phyloP scores from a whole-genome alignment of 129 eudicot species.

The Tagetes erecta region DNA sequence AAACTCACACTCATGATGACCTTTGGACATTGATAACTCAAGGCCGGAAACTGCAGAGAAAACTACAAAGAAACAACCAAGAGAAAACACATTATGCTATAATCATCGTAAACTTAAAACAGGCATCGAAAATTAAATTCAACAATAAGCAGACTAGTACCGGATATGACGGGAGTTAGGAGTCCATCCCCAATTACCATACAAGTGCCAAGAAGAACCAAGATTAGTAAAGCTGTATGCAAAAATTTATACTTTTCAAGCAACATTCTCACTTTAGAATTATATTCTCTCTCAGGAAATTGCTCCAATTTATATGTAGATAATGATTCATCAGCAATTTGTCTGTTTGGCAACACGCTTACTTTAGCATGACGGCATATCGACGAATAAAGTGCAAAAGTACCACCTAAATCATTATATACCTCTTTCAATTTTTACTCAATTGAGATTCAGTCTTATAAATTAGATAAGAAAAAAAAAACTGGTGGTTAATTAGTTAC shows the following conservation, averaged over 20 bases:
- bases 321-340: slow-evolving; percentile 68
- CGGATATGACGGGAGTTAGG: slow-evolving; percentile 83
- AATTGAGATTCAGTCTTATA: background rate
- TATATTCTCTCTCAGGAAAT: slow-evolving; percentile 54
- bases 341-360: slow-evolving; percentile 75
- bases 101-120: slow-evolving; percentile 1
- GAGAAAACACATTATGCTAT: background rate
- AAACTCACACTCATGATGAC: slow-evolving; percentile 67
- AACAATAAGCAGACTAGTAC: slow-evolving; percentile 28
- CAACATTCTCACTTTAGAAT: slow-evolving; percentile 52
- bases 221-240: slow-evolving; percentile 72
- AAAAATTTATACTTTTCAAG: slow-evolving; percentile 71
- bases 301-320: slow-evolving; percentile 78
- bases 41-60: slow-evolving; percentile 93
- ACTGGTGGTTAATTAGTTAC: slow-evolving; percentile 24
- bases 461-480: background rate
- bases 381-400: slow-evolving; percentile 78
- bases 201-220: slow-evolving; percentile 88
- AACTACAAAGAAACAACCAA: slow-evolving; percentile 40
- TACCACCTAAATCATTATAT: slow-evolving; percentile 49
- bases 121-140: background rate
- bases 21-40: slow-evolving; percentile 76
- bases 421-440: background rate
- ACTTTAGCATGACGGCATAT: slow-evolving; percentile 88
- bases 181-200: slow-evolving; percentile 91